Conservation (phyloP, 176 grass and related monocot genomes). For the Avena atlantica region DNA sequence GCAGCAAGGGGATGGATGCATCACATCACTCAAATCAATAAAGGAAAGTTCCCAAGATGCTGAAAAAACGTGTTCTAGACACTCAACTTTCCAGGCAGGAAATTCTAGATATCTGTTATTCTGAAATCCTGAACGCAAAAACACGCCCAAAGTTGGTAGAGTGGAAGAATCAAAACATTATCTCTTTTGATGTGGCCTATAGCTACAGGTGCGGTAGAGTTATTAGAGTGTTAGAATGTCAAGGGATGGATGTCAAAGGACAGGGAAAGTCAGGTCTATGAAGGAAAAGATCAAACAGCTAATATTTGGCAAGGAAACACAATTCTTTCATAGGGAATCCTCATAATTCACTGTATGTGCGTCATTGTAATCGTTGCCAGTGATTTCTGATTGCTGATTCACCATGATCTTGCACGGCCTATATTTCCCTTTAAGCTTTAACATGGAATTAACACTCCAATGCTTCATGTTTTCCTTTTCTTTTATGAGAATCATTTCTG, state of each 20-base stretch:
- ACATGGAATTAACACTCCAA: background rate
- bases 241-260: constrained; percentile 38
- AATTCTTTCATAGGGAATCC: constrained; percentile 12
- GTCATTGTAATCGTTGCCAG: background rate
- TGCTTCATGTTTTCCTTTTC: background rate
- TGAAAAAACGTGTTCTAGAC: constrained; percentile 42
- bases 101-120: constrained; percentile 43
- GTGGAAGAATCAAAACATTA: constrained; percentile 43
- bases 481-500: background rate
- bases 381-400: constrained; percentile 14
- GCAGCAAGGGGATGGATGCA: constrained; percentile 25
- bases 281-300: constrained; percentile 2
- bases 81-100: constrained; percentile 24
- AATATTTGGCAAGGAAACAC: constrained; percentile 1
- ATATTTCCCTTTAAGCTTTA: background rate
- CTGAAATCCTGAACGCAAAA: constrained; percentile 27
- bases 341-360: background rate
- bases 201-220: constrained; percentile 42
- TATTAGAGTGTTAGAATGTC: constrained; percentile 30
- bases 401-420: background rate
- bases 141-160: constrained; percentile 16
- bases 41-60: constrained; percentile 34
- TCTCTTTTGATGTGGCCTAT: constrained; percentile 47
- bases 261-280: constrained; percentile 13
- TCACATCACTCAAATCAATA: constrained; percentile 46